Evolutionary conservation across 2,329 filamentous ascomycete species (phyloP), one percentile per base, ranked within the genome.

Genomic region (Keithomyces neogunnii): DNA sequence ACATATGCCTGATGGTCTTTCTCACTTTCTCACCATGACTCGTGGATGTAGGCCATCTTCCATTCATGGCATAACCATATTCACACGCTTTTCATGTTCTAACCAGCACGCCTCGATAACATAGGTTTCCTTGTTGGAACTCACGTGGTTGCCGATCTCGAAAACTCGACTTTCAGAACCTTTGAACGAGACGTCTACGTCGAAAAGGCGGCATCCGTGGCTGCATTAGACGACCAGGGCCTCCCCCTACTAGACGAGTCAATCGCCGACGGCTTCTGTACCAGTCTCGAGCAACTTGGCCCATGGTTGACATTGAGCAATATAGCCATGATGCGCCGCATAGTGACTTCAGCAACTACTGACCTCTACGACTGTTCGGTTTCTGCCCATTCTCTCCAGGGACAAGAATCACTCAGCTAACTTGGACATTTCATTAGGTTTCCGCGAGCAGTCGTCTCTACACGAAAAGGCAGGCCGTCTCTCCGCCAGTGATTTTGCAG

Each of bases 1-100:
- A 1, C 68, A 69, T 39, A 67, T 73, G 67, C 49, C 59, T 1
- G 69, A 72, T 26, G 69, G 70, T 30, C 62, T 73, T 56, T 53
- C 55, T 8, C 69, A 73, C 53, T 73, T 69, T 46, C 48, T 72
- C 4, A 58, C 64, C 13, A 71, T 70, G 66, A 53, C 67, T 36
- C 59, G 69, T 29, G 69, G 69, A 2, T 72, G 69, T 62, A 58
- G 57, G 55, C 51, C 39, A 28, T 11, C 39, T 58, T 31, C 42
- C 57, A 28, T 32, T 29, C 6, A n/a, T 3, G 1, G 13, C 3
- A 3, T 4, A 7, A 38, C 29, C 44, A 32, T 39, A 48, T 32
- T 47, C 43, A 32, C 5, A 35, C 10, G 33, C 6, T 10, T 35
- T 35, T 6, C 10, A 35, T 35, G 5, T 10, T 10, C 2, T 6